phyloP scores from a whole-genome alignment of 1,284 basidiomycete species.

The Leucoagaricus sp. region DNA sequence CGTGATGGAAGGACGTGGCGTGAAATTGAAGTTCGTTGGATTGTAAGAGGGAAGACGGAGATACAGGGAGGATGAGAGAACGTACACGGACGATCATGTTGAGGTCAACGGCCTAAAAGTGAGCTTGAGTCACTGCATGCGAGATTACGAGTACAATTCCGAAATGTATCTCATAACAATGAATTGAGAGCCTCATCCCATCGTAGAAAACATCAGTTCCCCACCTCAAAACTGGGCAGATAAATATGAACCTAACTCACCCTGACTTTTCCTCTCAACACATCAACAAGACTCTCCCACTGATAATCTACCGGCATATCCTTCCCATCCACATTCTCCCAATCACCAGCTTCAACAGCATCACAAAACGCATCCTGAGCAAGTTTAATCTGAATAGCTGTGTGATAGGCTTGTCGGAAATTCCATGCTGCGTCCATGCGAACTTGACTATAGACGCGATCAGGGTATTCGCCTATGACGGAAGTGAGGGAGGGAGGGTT shows the following conservation, averaged over 20 bases:
- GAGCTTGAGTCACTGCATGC: constrained; percentile 29
- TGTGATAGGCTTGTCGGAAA: constrained; percentile 55
- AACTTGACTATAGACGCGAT: constrained; percentile 35
- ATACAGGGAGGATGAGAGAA: constrained; percentile 1
- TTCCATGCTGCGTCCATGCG: constrained; percentile 55
- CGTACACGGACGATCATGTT: constrained; percentile 57
- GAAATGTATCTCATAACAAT: constrained; percentile 34
- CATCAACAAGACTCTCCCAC: constrained; percentile 74
- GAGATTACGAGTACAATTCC: neutral
- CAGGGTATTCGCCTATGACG: constrained; percentile 31
- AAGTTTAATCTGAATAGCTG: constrained; percentile 62
- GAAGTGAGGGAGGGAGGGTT: constrained; percentile 30
- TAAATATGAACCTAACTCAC: constrained; percentile 19
- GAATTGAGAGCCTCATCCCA: constrained; percentile 30
- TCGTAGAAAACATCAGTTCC: neutral
- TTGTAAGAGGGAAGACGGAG: constrained; percentile 38
- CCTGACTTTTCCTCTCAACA: constrained; percentile 60
- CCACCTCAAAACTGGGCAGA: neutral
- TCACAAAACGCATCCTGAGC: constrained; percentile 65
- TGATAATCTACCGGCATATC: constrained; percentile 65
- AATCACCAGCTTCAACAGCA: constrained; percentile 45
- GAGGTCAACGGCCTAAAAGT: constrained; percentile 64
- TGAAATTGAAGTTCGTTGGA: constrained; percentile 69
- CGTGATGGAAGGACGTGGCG: constrained; percentile 67
- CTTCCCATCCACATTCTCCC: constrained; percentile 37